Conservation (phyloP, 2,329 filamentous ascomycete genomes). For the Sphaceloma murrayae region DNA sequence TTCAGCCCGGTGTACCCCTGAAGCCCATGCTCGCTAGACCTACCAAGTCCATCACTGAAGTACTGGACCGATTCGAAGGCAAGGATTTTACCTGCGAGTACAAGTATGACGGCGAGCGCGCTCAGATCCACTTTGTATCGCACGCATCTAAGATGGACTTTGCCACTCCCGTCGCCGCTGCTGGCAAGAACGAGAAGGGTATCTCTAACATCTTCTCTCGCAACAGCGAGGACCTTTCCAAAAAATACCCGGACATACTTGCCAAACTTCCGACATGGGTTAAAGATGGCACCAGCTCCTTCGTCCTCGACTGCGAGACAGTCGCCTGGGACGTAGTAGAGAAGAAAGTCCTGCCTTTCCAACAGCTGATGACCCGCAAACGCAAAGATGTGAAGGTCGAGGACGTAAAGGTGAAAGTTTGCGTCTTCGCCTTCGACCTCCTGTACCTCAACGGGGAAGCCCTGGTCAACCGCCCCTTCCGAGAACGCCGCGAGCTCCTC, state of each 20-base stretch:
- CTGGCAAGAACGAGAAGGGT: slow-evolving; percentile 59
- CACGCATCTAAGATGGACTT: slow-evolving; percentile 65
- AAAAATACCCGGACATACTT: slow-evolving; percentile 95
- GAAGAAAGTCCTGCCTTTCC: slow-evolving; percentile 94
- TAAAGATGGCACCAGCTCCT: slow-evolving; percentile 80
- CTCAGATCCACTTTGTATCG: slow-evolving; percentile 96
- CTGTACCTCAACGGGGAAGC: slow-evolving; percentile 86
- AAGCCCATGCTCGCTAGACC: slow-evolving; percentile 99
- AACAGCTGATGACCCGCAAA: slow-evolving; percentile 96
- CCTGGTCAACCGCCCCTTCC: slow-evolving; percentile 75
- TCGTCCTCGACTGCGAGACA: slow-evolving; percentile 97
- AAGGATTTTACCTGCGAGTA: slow-evolving; percentile 97
- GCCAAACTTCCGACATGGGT: slow-evolving; percentile 83
- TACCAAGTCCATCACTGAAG: slow-evolving; percentile 95
- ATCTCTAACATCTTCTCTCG: slow-evolving; percentile 91
- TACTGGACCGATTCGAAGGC: slow-evolving; percentile 89
- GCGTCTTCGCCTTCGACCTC: slow-evolving; percentile 92
- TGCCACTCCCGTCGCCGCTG: slow-evolving; percentile 46
- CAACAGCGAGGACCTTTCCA: slow-evolving; percentile 93
- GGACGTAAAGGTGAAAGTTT: slow-evolving; percentile 93
- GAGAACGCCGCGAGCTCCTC: slow-evolving; percentile 71
- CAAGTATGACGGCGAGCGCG: slow-evolving; percentile 96
- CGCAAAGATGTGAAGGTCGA: slow-evolving; percentile 93
- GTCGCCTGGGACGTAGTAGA: slow-evolving; percentile 92
- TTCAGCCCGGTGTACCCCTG: slow-evolving; percentile 84